phyloP scores from a whole-genome alignment of 345 rosid species.

The Heritiera fomes region DNA sequence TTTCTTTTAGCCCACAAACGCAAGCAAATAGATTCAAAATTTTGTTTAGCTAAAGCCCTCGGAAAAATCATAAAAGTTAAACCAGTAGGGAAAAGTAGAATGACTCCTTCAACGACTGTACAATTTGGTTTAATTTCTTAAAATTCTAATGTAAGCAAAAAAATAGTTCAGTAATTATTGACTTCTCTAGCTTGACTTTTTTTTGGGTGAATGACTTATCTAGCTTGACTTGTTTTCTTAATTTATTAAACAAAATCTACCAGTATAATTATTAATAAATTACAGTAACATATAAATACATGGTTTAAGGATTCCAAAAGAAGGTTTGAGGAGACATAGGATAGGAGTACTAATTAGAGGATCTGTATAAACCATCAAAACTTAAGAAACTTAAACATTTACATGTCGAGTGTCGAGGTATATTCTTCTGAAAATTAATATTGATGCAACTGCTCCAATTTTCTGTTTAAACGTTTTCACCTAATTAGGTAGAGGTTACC shows the following conservation, averaged over 20 bases:
- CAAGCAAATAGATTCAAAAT: no score
- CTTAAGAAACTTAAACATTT: not conserved
- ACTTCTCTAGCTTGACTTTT: no score
- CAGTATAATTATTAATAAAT: no score
- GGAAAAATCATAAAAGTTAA: no score
- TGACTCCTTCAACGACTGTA: not conserved
- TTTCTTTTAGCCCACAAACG: no score
- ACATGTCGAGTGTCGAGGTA: not conserved
- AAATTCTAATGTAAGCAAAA: not conserved
- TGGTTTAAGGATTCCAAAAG: no score
- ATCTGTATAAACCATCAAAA: no score
- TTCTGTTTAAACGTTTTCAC: not conserved
- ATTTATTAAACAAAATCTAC: not conserved
- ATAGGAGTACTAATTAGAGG: no score
- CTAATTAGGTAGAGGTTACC: conserved; percentile 1
- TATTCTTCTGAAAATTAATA: not conserved
- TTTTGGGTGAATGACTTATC: not conserved
- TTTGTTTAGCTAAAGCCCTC: no score
- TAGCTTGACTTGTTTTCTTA: no score
- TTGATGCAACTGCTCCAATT: not conserved
- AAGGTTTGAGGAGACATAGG: no score
- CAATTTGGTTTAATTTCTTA: not conserved
- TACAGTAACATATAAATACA: not conserved
- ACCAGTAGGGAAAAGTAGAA: no score
- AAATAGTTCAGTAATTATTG: not conserved